phyloP scores from a whole-genome alignment of 306 rosid genomes.

The Abrus pulchellus region DNA sequence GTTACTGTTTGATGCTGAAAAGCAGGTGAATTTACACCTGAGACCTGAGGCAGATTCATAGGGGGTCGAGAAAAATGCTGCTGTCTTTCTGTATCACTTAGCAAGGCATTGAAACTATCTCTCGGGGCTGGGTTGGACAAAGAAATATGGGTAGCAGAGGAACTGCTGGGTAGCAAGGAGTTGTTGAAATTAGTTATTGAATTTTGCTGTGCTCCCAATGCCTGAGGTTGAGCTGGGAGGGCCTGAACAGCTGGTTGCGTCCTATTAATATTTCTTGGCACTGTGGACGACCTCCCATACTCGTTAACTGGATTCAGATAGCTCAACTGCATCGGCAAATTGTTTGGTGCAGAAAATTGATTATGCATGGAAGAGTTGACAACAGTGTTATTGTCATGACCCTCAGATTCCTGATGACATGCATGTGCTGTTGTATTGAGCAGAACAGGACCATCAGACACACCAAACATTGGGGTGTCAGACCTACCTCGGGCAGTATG shows the following conservation, averaged over 20 bases:
- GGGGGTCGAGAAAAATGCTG: conserved; percentile 65
- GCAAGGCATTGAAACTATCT: conserved; percentile 48
- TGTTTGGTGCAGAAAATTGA: conserved; percentile 54
- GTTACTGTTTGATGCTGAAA: conserved; percentile 52
- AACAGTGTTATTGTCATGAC: conserved; percentile 48
- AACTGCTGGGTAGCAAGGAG: conserved; percentile 50
- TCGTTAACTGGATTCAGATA: conserved; percentile 54
- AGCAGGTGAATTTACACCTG: conserved; percentile 56
- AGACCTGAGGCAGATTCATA: conserved; percentile 58
- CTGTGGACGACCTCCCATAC: conserved; percentile 60
- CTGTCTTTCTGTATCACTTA: conserved; percentile 69
- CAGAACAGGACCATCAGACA: conserved; percentile 47
- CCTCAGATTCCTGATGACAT: conserved; percentile 62
- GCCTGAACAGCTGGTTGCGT: conserved; percentile 82
- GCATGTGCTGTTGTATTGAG: conserved; percentile 58
- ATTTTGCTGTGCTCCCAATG: conserved; percentile 57
- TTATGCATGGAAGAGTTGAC: conserved; percentile 54
- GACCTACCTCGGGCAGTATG: conserved; percentile 35
- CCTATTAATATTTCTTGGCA: conserved; percentile 56
- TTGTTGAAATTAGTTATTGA: conserved; percentile 54
- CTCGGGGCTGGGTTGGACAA: conserved; percentile 50
- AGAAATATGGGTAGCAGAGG: conserved; percentile 59
- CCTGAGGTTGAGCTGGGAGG: conserved; percentile 73
- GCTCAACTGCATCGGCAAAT: conserved; percentile 55
- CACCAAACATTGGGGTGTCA: conserved; percentile 53